Evolutionary conservation across 139 green algal species (phyloP).

Genomic region (Microglena sp.): DNA sequence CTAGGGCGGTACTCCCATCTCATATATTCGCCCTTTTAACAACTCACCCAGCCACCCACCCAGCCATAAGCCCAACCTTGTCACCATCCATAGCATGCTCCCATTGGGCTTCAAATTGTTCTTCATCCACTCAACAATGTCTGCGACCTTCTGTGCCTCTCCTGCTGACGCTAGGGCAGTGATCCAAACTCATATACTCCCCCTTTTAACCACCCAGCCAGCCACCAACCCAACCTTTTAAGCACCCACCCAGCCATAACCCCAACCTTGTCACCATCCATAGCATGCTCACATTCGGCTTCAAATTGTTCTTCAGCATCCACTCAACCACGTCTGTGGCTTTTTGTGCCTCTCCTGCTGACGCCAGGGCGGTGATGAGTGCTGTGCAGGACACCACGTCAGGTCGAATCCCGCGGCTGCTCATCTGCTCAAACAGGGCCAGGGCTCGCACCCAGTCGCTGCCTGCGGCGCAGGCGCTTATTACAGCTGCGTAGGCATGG

Average conservation of each 20-base stretch:
- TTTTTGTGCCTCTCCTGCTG: constrained; percentile 56
- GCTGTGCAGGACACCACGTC: constrained; percentile 86
- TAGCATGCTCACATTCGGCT: constrained; percentile 22
- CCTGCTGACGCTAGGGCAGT: too few species aligned
- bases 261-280: too few species aligned
- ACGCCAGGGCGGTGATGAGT: constrained; percentile 69
- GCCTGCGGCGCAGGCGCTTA: constrained; percentile 65
- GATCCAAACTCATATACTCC: too few species aligned
- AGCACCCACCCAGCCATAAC: too few species aligned
- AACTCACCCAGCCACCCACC: too few species aligned
- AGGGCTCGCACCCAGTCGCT: constrained; percentile 64
- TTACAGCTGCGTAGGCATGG: constrained; percentile 75
- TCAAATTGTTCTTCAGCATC: constrained; percentile 38
- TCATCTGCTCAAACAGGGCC: constrained; percentile 77
- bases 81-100: too few species aligned
- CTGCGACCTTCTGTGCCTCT: too few species aligned
- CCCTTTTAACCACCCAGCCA: too few species aligned
- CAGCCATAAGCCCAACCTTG: too few species aligned
- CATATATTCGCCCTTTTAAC: too few species aligned
- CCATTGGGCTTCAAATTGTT: constrained; percentile 21
- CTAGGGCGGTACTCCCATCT: too few species aligned
- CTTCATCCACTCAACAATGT: constrained; percentile 48
- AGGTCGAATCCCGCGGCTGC: constrained; percentile 46
- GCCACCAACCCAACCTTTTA: too few species aligned
- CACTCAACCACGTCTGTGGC: constrained; percentile 54